Conservation (phyloP, 257 asterid genomes). For the Salvia hispanica region DNA sequence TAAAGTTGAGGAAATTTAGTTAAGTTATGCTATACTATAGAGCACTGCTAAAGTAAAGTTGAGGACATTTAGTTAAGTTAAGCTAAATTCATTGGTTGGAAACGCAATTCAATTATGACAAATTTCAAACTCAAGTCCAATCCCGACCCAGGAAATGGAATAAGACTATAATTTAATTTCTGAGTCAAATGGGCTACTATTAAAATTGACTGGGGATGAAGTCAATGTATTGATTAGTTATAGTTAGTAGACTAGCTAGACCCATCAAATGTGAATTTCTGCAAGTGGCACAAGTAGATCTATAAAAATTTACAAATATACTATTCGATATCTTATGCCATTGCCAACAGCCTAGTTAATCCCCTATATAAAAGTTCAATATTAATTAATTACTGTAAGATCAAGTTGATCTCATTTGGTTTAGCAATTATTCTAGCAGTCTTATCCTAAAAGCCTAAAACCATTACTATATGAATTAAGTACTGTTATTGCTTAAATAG, state of each 20-base stretch:
- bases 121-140: too few species aligned
- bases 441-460: not conserved
- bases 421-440: conserved; percentile 1
- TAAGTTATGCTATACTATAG: too few species aligned
- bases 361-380: too few species aligned
- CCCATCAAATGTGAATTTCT: not conserved
- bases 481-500: not conserved
- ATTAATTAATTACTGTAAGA: not conserved
- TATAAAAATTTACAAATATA: not conserved
- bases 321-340: not conserved
- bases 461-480: too few species aligned
- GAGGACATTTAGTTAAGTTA: too few species aligned
- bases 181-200: not conserved
- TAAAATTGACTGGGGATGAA: conserved; percentile 6
- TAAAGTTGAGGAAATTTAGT: too few species aligned
- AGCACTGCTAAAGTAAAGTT: too few species aligned
- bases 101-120: too few species aligned
- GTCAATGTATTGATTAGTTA: not conserved
- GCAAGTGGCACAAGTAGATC: conserved; percentile 11
- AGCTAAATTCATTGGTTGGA: too few species aligned
- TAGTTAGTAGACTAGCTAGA: not conserved
- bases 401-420: not conserved
- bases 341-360: not conserved
- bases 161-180: too few species aligned
- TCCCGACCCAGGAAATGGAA: too few species aligned